phyloP scores from a whole-genome alignment of 1,139 yeast genomes.

The Debaryomyces sp. region DNA sequence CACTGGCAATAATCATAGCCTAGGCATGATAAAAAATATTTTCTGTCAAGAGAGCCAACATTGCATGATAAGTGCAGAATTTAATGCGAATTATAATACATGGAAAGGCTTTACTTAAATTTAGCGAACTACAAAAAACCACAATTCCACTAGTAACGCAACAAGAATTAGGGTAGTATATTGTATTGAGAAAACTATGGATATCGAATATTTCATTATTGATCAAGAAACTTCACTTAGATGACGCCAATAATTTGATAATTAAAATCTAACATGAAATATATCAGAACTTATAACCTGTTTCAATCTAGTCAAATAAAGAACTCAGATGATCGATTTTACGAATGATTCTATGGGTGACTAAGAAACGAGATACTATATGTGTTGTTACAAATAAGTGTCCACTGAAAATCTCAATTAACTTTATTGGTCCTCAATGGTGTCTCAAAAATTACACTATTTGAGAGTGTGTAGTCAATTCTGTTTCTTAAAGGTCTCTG shows the following conservation, averaged over 20 bases:
- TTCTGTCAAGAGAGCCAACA: background rate
- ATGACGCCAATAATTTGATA: background rate
- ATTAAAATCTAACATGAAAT: background rate
- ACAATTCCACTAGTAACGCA: background rate
- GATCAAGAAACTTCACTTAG: background rate
- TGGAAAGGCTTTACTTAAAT: no score
- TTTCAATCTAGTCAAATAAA: no score
- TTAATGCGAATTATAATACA: background rate
- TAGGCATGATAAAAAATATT: background rate
- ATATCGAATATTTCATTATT: no score
- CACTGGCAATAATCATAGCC: background rate
- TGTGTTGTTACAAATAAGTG: no score
- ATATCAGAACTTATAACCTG: no score
- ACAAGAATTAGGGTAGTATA: background rate
- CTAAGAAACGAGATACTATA: no score
- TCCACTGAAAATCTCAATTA: no score
- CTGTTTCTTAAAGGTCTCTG: background rate
- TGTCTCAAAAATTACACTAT: background rate
- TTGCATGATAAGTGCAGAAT: background rate
- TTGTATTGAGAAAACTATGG: no score
- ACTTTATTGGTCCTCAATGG: no score
- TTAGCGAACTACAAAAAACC: no score
- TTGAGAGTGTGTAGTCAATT: background rate
- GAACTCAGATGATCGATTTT: background rate
- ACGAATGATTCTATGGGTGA: no score